Evolutionary conservation across 805 yeast species (phyloP), one percentile per base, ranked within the genome.

Genomic region (Ogataea henricii): DNA sequence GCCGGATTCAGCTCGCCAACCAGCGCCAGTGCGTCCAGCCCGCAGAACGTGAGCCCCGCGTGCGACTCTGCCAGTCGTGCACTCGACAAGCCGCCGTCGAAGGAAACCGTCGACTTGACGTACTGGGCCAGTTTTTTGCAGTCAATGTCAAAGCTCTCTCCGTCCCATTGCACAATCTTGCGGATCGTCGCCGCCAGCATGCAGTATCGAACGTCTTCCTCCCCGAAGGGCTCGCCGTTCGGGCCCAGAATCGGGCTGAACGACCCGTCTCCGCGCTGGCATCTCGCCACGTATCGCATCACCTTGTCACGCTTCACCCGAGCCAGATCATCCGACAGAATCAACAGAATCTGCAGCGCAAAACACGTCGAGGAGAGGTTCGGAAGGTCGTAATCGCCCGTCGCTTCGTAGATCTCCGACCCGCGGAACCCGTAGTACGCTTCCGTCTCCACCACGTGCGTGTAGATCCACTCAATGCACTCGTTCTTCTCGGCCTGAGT

Each of bases 41-140:
- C 96, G 67, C 97, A 91, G 59, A 81, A 92, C 0, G 96, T 86
- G 49, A 87, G 74, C 0, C 98, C 99, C 6, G 89, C 83, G 67
- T 92, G 97, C 2, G 90, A 73, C 64, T 92, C 99, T 21, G 59
- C 53, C 13, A 55, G 51, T 10, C 22, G n/a, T 6, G 51, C 38
- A 20, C 77, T 76, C 4, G 91, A 86, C 39, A 88, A 66, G 0
- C 96, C 97, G 1, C 97, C 97, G 57, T 78, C 82, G 55, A 66
- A 74, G 26, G 73, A 67, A 32, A 71, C 61, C 8, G 68, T 58
- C 0, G 62, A 43, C 16, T 48, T 18, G 1, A 84, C 64, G 59
- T 73, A 82, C 0, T 50, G 47, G 3, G 62, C 60, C 25, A 87
- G 59, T 3, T 49, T 51, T 0, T 57, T 69, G 0, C 70, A 52